A percentile compares a stretch with the other conserved stretches of the same genome.
Evolutionary conservation across 345 rosid genomes (phyloP).

Genomic region (Murraya paniculata): DNA sequence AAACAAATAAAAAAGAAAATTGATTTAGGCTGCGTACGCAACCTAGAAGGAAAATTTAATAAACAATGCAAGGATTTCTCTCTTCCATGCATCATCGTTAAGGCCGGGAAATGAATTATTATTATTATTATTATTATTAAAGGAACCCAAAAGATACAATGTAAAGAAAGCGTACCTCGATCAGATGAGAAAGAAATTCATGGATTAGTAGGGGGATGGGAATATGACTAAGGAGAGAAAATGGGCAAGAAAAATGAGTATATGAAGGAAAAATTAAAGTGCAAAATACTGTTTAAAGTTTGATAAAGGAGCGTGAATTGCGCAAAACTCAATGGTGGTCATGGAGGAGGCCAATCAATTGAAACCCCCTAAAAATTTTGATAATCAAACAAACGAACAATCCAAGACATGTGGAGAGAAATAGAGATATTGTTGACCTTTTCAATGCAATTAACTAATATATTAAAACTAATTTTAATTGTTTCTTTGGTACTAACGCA

Average conservation of each 20-base stretch:
- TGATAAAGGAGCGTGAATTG: constrained; percentile 27
- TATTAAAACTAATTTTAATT: neutral
- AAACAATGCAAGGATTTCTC: neutral
- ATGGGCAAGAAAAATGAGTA: neutral
- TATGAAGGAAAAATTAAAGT: constrained; percentile 1
- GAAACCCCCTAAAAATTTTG: neutral
- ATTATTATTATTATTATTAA: neutral
- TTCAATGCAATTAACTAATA: constrained; percentile 10
- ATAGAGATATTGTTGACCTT: constrained; percentile 25
- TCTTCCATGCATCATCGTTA: neutral
- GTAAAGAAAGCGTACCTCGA: constrained; percentile 24
- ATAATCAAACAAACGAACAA: neutral
- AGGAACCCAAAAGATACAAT: neutral
- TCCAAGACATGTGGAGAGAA: constrained; percentile 9
- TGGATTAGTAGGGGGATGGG: constrained; percentile 15
- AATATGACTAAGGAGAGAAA: constrained; percentile 6
- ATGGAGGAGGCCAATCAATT: constrained; percentile 6
- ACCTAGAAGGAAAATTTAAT: neutral
- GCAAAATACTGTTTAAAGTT: neutral
- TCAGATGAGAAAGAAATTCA: constrained; percentile 16
- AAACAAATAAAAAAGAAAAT: neutral
- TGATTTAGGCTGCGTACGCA: neutral
- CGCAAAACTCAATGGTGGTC: constrained; percentile 20
- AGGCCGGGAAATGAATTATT: neutral
- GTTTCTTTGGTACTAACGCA: constrained; percentile 6